These are phyloP conservation scores for Penicillium sclerotigenum DNA, from an alignment of 2,329 filamentous ascomycete species.

Conservation along the genomic window DNA sequence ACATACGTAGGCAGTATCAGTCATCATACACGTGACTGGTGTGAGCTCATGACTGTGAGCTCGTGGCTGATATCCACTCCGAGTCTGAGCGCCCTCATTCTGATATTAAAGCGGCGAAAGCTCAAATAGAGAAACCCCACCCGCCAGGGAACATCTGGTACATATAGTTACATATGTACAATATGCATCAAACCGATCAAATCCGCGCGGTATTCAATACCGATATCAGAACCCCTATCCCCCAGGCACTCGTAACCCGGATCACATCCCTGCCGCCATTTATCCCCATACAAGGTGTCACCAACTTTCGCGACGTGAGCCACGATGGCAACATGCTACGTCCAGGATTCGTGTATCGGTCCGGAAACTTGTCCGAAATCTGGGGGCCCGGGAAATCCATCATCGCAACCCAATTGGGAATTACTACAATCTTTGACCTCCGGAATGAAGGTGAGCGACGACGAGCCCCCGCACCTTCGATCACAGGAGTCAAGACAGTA, in stretches of 20 bases:
- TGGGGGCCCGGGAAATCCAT: constrained; percentile 52
- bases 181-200: constrained; percentile 21
- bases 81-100: no score
- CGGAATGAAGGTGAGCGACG: constrained; percentile 53
- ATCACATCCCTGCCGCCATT: constrained; percentile 29
- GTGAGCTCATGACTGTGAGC: no score
- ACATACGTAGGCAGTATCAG: no score
- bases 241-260: constrained; percentile 16
- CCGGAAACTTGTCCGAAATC: constrained; percentile 62
- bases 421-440: constrained; percentile 67
- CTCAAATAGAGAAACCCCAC: no score
- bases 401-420: constrained; percentile 53
- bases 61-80: no score
- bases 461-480: constrained; percentile 48
- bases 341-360: constrained; percentile 60
- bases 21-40: no score
- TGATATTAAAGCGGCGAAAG: no score
- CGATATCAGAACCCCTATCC: constrained; percentile 25
- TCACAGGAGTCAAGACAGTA: constrained; percentile 56
- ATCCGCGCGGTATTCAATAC: constrained; percentile 22
- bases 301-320: constrained; percentile 31
- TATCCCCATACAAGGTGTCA: constrained; percentile 24
- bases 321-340: constrained; percentile 40
- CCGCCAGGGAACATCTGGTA: no score
- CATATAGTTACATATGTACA: background rate